Base-by-base conservation (phyloP, 139 green algal genomes). In the Haematococcus sp. region DNA sequence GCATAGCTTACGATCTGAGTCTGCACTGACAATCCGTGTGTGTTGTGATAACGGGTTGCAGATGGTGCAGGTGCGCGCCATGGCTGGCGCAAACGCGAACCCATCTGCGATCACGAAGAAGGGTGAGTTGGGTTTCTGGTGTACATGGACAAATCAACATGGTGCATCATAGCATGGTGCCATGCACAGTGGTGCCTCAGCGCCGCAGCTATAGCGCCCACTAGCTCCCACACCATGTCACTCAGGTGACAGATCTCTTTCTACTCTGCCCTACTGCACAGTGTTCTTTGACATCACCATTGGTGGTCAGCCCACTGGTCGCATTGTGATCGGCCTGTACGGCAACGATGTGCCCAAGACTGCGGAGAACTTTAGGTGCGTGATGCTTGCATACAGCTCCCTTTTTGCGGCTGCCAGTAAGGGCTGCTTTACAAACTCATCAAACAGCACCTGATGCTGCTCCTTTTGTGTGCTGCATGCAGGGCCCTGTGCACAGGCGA, bases 311-410 rank as follows among this genome's bases (percentile, higher is more conserved):
- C 68, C 63, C 1, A 72, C 82, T 27, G 90, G 90, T 5, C 84
- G 90, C 25, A 73, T 96, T 22, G 86, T 92, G 15, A 83, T 96
- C 7, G 91, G 91, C 17, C 81, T 96, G 34, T 96, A 90, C 71
- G 86, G 78, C 54, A 61, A 78, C 25, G 76, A 79, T 25, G 59
- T 76, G 40, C 78, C 73, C 61, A 74, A 75, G 74, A 81, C 79
- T 9, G 51, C 33, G 1, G 75, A 82, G 66, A 82, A 82, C 59
- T 85, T 82, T 71, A 67, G 64, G 22, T 34, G 11, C n/a, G 51
- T 33, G 15, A 17, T 49, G 40, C 40, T 11, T 49, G 40, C 40
- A 49, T 49, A n/a, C n/a, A n/a, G n/a, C n/a, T n/a, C n/a, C n/a
- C n/a, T n/a, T n/a, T n/a, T n/a, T n/a, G n/a, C n/a, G n/a, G n/a